Conservation (phyloP, 2,329 filamentous ascomycete genomes). For the Arthroderma sp. region DNA sequence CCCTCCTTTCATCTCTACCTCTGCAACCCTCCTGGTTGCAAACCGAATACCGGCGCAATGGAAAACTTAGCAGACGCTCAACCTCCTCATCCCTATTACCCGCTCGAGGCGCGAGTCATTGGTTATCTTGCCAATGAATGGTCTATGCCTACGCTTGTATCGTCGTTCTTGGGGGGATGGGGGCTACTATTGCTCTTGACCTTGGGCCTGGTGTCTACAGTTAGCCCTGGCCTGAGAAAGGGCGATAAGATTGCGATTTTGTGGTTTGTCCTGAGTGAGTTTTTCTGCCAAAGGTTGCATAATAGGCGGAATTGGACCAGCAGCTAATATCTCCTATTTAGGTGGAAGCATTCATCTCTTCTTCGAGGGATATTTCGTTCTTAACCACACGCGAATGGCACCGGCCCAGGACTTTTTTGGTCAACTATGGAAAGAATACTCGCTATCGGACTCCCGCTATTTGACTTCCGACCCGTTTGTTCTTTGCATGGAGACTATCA, state of each 20-base stretch:
- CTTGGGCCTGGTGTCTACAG: slow-evolving; percentile 39
- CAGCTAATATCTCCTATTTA: slow-evolving; percentile 10
- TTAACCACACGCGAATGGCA: slow-evolving; percentile 53
- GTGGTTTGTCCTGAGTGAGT: slow-evolving; percentile 64
- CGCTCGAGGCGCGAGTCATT: slow-evolving; percentile 47
- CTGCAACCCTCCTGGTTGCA: too few relatives aligned
- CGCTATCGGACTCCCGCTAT: slow-evolving; percentile 75
- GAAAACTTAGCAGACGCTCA: background rate
- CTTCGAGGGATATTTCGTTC: slow-evolving; percentile 76
- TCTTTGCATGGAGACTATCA: slow-evolving; percentile 75
- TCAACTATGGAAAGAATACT: slow-evolving; percentile 89
- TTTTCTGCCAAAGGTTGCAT: slow-evolving; percentile 11
- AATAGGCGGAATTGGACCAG: slow-evolving; percentile 1
- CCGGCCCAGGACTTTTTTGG: slow-evolving; percentile 59
- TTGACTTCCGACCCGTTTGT: slow-evolving; percentile 71
- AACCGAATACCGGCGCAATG: too few relatives aligned
- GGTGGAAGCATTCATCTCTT: slow-evolving; percentile 53
- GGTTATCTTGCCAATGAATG: slow-evolving; percentile 55
- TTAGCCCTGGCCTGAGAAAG: slow-evolving; percentile 40
- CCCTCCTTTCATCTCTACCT: too few relatives aligned
- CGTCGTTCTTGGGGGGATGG: slow-evolving; percentile 46
- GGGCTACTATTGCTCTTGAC: slow-evolving; percentile 45
- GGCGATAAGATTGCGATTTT: slow-evolving; percentile 48
- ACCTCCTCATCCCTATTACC: slow-evolving; percentile 57
- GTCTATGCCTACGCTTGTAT: slow-evolving; percentile 45